These are phyloP conservation scores for Epichloe gansuensis DNA, from an alignment of 2,329 filamentous ascomycete genomes.

Conservation along the genomic window DNA sequence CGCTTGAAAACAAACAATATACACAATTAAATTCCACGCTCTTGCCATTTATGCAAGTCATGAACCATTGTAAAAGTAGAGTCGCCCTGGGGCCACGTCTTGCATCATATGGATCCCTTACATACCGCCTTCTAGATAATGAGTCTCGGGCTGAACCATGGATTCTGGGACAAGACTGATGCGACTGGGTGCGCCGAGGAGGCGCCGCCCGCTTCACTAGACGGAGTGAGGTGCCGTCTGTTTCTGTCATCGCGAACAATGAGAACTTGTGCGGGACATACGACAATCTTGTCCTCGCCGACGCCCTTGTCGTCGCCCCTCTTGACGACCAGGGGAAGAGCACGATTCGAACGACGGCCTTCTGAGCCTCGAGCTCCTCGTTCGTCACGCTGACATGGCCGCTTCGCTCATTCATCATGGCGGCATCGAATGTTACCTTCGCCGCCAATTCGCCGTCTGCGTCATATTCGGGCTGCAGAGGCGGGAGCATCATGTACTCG, in stretches of 20 bases:
- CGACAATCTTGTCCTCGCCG: slow-evolving; percentile 88
- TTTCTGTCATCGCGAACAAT: slow-evolving; percentile 45
- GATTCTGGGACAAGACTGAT: slow-evolving; percentile 25
- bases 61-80: background rate
- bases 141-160: slow-evolving; percentile 20
- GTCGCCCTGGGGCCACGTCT: background rate
- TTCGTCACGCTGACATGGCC: slow-evolving; percentile 49
- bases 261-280: slow-evolving; percentile 89
- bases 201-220: slow-evolving; percentile 40
- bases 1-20: background rate
- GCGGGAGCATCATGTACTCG: slow-evolving; percentile 97
- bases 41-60: background rate
- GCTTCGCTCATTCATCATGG: slow-evolving; percentile 87
- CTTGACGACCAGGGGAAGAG: slow-evolving; percentile 92
- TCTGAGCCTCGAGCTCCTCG: slow-evolving; percentile 65
- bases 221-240: slow-evolving; percentile 29
- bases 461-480: slow-evolving; percentile 88
- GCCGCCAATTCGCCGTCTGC: slow-evolving; percentile 79
- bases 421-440: slow-evolving; percentile 83
- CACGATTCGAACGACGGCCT: slow-evolving; percentile 76
- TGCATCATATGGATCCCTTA: slow-evolving; percentile 8
- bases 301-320: slow-evolving; percentile 80
- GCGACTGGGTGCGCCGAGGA: slow-evolving; percentile 27
- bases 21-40: background rate
- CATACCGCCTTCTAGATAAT: slow-evolving; percentile 22